Conservation (phyloP, 768 basidiomycete genomes). For the Lyophyllum semitale region DNA sequence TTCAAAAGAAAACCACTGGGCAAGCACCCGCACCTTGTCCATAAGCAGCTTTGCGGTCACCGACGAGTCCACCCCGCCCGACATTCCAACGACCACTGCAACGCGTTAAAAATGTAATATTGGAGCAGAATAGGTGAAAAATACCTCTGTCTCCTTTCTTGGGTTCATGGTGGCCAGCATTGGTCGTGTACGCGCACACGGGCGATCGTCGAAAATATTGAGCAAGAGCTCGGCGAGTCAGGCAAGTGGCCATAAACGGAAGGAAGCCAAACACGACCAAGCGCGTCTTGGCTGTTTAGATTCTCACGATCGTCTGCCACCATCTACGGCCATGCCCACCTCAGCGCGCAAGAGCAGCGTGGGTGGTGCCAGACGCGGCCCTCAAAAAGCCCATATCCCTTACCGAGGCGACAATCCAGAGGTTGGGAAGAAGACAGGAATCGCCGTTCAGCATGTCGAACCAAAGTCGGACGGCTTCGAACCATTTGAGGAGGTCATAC, state of each 20-base stretch:
- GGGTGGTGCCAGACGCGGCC: constrained; percentile 51
- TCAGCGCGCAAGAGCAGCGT: constrained; percentile 49
- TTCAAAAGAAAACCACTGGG: background rate
- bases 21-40: constrained; percentile 49
- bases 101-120: background rate
- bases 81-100: constrained; percentile 89
- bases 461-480: constrained; percentile 83
- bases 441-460: constrained; percentile 66
- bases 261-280: constrained; percentile 19
- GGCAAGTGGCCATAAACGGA: constrained; percentile 16
- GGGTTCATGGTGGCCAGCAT: constrained; percentile 15
- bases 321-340: constrained; percentile 35
- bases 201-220: constrained; percentile 16
- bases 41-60: constrained; percentile 80
- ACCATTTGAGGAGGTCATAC: constrained; percentile 73
- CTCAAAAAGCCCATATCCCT: constrained; percentile 70
- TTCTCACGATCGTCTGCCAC: constrained; percentile 10
- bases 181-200: constrained; percentile 12
- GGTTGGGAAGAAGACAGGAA: constrained; percentile 81
- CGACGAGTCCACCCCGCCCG: constrained; percentile 94
- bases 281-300: constrained; percentile 15
- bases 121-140: background rate
- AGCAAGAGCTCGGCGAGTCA: constrained; percentile 4
- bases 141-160: constrained; percentile 34
- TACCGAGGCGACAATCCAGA: constrained; percentile 77